These are phyloP conservation scores for Eucalyptus sp. DNA, from an alignment of 345 rosid genomes.

Conservation along the genomic window DNA sequence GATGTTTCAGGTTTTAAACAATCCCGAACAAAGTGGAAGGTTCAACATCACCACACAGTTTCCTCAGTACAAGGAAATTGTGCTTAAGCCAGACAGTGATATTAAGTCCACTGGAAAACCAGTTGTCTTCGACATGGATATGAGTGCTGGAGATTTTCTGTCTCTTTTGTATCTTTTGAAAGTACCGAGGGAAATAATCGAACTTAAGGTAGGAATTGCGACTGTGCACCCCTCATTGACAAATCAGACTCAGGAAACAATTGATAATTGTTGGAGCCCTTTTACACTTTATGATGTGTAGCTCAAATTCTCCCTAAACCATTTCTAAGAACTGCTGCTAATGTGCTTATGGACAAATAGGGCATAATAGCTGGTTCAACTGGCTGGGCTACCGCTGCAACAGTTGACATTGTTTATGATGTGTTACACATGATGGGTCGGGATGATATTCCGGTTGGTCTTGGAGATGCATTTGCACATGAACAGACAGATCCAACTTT, in stretches of 20 bases:
- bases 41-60: conserved; percentile 61
- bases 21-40: conserved; percentile 47
- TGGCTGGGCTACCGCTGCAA: conserved; percentile 94
- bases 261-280: neutral
- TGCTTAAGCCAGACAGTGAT: conserved; percentile 28
- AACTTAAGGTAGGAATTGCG: conserved; percentile 47
- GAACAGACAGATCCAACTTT: conserved; percentile 48
- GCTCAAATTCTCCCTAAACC: neutral
- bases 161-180: conserved; percentile 79
- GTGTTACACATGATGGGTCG: conserved; percentile 98
- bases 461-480: conserved; percentile 55
- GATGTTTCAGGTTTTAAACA: conserved; percentile 47
- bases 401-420: conserved; percentile 73
- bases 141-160: conserved; percentile 90
- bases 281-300: neutral
- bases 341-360: conserved; percentile 10
- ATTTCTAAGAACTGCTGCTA: neutral
- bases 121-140: conserved; percentile 81
- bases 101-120: conserved; percentile 53
- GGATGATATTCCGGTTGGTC: conserved; percentile 77
- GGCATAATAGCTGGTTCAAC: conserved; percentile 77
- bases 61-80: conserved; percentile 54
- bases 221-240: neutral
- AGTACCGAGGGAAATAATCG: conserved; percentile 56
- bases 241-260: neutral